Base-by-base conservation (phyloP, 83 land plant species). In the Picea engelmannii region DNA sequence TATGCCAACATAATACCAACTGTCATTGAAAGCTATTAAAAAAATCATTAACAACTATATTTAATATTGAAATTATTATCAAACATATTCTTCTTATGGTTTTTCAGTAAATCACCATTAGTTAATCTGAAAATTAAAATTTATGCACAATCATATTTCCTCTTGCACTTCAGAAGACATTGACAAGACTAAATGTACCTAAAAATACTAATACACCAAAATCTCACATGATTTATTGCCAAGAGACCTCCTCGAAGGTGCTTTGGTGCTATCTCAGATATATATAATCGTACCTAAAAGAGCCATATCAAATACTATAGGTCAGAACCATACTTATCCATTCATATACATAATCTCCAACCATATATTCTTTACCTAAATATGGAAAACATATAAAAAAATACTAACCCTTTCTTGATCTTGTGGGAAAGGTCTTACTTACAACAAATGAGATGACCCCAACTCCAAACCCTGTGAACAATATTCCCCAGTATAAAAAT, bases 201-300 rank as follows among this genome's bases (percentile, higher is more conserved):
- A 31, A 27, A 40, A 68, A 68, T 68, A 13, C 35, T 2, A 35
- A 35, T 35, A 35, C 38, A 35, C 2, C 6, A 35, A 10, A 27
- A 80, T 62, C 76, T 60, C 23, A 95, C 97, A 94, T 96, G 99
- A 86, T 96, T 92, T 21, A 93, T 92, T 11, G 98, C 81, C n/a
- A 95, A 96, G 21, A 96, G 89, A n/a, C 82, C 81, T 40, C 99
- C 99, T 82, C 99, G 86, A 86, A 93, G 18, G 38, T 35, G 38
- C 38, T 35, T 35, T 35, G 38, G 38, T 35, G 38, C 38, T 35
- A 35, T 35, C 38, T 96, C 97, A 16, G 93, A 93, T 80, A 96
- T 94, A 83, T 96, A 96, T 18, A 93, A 95, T 47, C 92, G 92
- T 31, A 91, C 93, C 92, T 90, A 64, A 38, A 38, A 35, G 25